Evolutionary conservation across 2,329 filamentous ascomycete genomes (phyloP).

Genomic region (Acarospora socialis): DNA sequence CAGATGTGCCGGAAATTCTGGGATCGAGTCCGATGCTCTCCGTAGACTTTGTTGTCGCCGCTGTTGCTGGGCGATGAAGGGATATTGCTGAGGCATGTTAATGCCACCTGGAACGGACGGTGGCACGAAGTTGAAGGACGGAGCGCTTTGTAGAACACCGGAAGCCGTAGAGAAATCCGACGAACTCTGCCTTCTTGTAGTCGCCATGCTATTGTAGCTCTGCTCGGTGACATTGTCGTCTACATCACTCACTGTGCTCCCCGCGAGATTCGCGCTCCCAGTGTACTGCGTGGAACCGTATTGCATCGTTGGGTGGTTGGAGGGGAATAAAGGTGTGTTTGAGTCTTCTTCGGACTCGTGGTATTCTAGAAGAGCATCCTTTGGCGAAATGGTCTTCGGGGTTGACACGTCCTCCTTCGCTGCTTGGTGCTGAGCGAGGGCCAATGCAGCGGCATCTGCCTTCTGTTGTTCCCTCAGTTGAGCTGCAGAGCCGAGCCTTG

Average conservation of each 20-base stretch:
- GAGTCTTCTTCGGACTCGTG: conserved; percentile 57
- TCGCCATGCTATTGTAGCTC: conserved; percentile 30
- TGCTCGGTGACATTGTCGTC: conserved; percentile 26
- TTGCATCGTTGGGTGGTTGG: conserved; percentile 35
- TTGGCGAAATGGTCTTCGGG: conserved; percentile 84
- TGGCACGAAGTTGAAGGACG: conserved; percentile 33
- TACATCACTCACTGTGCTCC: too few species aligned
- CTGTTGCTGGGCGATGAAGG: conserved; percentile 23
- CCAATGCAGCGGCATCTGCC: conserved; percentile 20
- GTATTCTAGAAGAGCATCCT: conserved; percentile 80
- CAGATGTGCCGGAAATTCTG: conserved; percentile 44
- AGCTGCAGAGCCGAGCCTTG: conserved; percentile 25
- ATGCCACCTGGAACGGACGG: conserved; percentile 30
- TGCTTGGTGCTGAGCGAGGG: conserved; percentile 26
- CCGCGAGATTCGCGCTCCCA: conserved; percentile 24
- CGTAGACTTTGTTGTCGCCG: conserved; percentile 16
- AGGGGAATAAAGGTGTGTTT: conserved; percentile 57
- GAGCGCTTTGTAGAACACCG: conserved; percentile 17
- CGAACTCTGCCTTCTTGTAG: conserved; percentile 25
- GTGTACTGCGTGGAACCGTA: conserved; percentile 35
- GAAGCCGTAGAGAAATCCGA: conserved; percentile 19
- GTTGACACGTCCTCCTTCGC: conserved; percentile 28
- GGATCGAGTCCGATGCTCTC: conserved; percentile 24
- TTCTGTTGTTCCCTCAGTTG: conserved; percentile 26
- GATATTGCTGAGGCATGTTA: conserved; percentile 38